A percentile compares a stretch with the other conserved stretches of the same genome.
Evolutionary conservation across 2,329 filamentous ascomycete genomes (phyloP).

Genomic region (Tolypocladium inflatum): DNA sequence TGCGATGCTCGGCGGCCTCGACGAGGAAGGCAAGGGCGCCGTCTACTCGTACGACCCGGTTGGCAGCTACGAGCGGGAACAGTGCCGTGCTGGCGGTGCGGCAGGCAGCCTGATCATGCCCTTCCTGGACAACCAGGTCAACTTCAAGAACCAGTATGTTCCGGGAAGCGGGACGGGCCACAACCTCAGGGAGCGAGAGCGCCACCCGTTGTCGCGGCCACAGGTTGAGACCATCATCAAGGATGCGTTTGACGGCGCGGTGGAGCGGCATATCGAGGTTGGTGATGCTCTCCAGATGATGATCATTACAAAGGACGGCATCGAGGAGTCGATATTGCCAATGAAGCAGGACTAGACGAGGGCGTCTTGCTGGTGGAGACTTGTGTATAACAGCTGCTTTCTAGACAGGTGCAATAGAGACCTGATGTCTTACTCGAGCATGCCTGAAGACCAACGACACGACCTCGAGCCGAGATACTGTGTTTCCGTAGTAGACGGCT

Average conservation of each 20-base stretch:
- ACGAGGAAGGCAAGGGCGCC: constrained; percentile 89
- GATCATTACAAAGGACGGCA: constrained; percentile 79
- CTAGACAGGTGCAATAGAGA: neutral
- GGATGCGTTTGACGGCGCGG: constrained; percentile 96
- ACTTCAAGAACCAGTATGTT: constrained; percentile 97
- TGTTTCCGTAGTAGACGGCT: too few species aligned
- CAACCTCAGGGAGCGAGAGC: constrained; percentile 62
- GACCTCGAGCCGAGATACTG: neutral
- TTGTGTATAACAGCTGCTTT: constrained; percentile 20
- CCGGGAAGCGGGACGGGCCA: constrained; percentile 79
- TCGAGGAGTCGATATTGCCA: constrained; percentile 73
- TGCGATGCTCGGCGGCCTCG: constrained; percentile 86
- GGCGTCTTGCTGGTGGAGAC: constrained; percentile 2
- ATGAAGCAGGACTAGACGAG: constrained; percentile 75
- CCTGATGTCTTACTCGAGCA: neutral
- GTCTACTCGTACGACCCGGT: constrained; percentile 98
- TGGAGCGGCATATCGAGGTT: constrained; percentile 98
- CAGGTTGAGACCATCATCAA: constrained; percentile 83
- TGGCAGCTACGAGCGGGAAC: constrained; percentile 93
- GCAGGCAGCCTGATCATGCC: constrained; percentile 96
- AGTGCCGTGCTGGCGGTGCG: constrained; percentile 87
- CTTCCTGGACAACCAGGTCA: constrained; percentile 98
- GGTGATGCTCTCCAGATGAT: constrained; percentile 94
- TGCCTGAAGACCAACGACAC: neutral
- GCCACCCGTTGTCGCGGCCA: constrained; percentile 58